A percentile compares a stretch with the other conserved stretches of the same genome.
These are phyloP conservation scores for Agaricales sp. DNA, from an alignment of 1,284 basidiomycete genomes.

Conservation along the genomic window DNA sequence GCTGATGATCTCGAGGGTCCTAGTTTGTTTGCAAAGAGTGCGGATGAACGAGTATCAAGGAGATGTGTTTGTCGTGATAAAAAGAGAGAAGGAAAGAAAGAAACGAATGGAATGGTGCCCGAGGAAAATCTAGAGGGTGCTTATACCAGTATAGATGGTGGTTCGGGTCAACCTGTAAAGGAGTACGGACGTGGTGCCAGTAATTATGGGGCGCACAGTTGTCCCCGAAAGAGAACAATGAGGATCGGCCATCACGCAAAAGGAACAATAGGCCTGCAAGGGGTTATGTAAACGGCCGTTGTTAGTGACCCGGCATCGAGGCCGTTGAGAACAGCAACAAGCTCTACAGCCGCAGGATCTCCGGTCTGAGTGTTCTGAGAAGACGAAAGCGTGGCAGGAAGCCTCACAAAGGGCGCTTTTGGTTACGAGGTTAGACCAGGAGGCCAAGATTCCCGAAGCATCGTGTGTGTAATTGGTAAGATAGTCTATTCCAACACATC, in stretches of 20 bases:
- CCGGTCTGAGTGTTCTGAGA: too few relatives aligned
- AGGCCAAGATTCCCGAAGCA: too few relatives aligned
- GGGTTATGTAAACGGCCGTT: too few relatives aligned
- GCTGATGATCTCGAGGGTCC: not conserved
- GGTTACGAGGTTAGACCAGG: too few relatives aligned
- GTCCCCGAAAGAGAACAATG: conserved; percentile 4
- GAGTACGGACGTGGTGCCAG: not conserved
- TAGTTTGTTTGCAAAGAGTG: not conserved
- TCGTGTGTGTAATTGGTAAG: too few relatives aligned
- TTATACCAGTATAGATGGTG: not conserved
- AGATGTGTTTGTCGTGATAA: not conserved
- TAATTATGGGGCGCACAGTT: conserved; percentile 1
- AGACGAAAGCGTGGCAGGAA: too few relatives aligned
- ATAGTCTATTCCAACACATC: too few relatives aligned
- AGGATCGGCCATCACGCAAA: not conserved
- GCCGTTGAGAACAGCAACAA: too few relatives aligned
- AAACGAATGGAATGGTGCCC: not conserved
- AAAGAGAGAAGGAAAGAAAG: not conserved
- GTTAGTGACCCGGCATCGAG: too few relatives aligned
- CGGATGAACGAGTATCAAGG: not conserved
- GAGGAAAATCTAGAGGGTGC: not conserved
- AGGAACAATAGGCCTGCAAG: not conserved
- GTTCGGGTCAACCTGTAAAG: not conserved
- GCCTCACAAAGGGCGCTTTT: too few relatives aligned
- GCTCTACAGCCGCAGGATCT: too few relatives aligned